Conservation (phyloP, 179 eudicot species). For the Patellifolia procumbens region DNA sequence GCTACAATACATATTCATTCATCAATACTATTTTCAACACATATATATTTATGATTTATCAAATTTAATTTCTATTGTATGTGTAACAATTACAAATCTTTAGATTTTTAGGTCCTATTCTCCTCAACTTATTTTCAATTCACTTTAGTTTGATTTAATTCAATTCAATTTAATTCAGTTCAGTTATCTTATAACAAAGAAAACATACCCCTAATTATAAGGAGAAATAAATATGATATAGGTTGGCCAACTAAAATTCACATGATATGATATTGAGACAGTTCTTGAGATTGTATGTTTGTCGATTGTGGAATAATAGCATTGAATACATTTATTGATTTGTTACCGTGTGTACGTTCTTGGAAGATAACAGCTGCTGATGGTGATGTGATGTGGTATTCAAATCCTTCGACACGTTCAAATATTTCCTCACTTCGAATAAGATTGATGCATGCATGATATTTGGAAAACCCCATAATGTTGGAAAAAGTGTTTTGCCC, state of each 20-base stretch:
- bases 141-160: too few relatives aligned
- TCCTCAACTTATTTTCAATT: too few relatives aligned
- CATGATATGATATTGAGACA: background rate
- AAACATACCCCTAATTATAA: too few relatives aligned
- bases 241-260: background rate
- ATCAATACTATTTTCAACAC: too few relatives aligned
- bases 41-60: too few relatives aligned
- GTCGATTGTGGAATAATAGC: background rate
- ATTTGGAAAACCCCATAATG: background rate
- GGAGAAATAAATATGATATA: too few relatives aligned
- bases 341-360: background rate
- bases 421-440: background rate
- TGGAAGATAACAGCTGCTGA: constrained; percentile 18
- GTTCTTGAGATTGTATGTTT: background rate
- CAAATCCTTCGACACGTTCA: constrained; percentile 5
- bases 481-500: constrained; percentile 7
- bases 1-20: too few relatives aligned
- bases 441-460: background rate
- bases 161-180: too few relatives aligned
- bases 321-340: background rate
- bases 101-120: too few relatives aligned
- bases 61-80: too few relatives aligned
- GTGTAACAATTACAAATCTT: too few relatives aligned
- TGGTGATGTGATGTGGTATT: constrained; percentile 14
- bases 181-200: too few relatives aligned